Conservation (phyloP, 2,329 filamentous ascomycete genomes). For the Trichoderma sp. region DNA sequence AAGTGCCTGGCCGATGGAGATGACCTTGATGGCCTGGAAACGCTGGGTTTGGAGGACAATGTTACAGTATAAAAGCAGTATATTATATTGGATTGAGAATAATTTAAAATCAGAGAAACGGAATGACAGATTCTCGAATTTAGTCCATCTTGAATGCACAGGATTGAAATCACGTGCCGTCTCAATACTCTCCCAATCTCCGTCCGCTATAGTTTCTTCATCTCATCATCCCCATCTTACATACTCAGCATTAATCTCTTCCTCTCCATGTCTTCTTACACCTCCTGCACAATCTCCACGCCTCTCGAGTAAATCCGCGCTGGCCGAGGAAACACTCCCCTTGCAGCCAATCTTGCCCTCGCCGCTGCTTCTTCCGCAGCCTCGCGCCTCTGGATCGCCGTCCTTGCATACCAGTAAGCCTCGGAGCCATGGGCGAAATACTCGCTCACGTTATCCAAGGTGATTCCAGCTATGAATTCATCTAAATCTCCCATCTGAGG, state of each 20-base stretch:
- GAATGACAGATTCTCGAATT: background rate
- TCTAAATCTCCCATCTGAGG: background rate
- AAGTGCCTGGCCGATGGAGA: background rate
- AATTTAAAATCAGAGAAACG: background rate
- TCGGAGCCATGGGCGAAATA: background rate
- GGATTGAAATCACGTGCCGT: background rate
- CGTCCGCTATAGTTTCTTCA: too few species aligned
- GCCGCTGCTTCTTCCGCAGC: background rate
- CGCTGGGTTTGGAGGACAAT: background rate
- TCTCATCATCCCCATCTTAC: background rate
- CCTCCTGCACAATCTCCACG: background rate
- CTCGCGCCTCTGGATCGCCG: background rate
- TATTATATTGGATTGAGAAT: background rate
- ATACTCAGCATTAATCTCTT: background rate
- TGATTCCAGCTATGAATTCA: background rate
- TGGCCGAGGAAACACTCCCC: background rate
- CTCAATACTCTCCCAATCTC: background rate
- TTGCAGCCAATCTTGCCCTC: background rate
- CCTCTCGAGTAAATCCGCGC: background rate
- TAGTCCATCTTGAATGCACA: background rate
- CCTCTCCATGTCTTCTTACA: background rate
- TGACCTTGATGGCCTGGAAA: background rate
- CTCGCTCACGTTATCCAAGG: background rate
- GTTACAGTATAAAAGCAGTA: background rate
- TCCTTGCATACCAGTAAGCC: slow-evolving; percentile 1